These are phyloP conservation scores for Aspergillus amoenus DNA, from an alignment of 2,329 filamentous ascomycete genomes.

Conservation along the genomic window DNA sequence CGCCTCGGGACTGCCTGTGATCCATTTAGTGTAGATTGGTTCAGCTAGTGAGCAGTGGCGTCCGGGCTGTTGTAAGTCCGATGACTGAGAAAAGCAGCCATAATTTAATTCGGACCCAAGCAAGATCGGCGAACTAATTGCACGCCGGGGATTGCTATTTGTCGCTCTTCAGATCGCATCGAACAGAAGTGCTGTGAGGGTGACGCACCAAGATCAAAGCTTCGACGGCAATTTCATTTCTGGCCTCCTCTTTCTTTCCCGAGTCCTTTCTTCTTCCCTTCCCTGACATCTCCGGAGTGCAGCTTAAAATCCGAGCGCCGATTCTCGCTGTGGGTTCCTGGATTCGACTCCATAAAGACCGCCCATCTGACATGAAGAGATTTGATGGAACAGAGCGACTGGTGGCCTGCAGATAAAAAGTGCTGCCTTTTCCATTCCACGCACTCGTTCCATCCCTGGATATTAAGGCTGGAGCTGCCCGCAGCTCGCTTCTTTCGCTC, in stretches of 20 bases:
- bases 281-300: neutral
- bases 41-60: neutral
- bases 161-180: conserved; percentile 1
- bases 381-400: neutral
- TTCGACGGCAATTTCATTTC: neutral
- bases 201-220: conserved; percentile 8
- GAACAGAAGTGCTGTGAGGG: conserved; percentile 5
- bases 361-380: conserved; percentile 6
- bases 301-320: neutral
- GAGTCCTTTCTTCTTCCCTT: neutral
- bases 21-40: too few species aligned
- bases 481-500: conserved; percentile 1
- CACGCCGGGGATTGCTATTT: neutral
- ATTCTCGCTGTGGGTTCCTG: neutral
- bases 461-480: conserved; percentile 7
- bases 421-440: conserved; percentile 9
- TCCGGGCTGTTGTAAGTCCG: neutral
- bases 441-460: conserved; percentile 4
- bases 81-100: neutral
- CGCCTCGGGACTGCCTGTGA: neutral
- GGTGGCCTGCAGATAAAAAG: neutral
- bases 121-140: conserved; percentile 7
- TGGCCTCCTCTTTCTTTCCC: neutral
- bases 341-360: neutral
- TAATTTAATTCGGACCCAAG: neutral